Percentiles rank a stretch among this genome's conserved stretches.
Evolutionary conservation across 2,329 filamentous ascomycete species (phyloP).

Genomic region (Colletotrichum destructivum): DNA sequence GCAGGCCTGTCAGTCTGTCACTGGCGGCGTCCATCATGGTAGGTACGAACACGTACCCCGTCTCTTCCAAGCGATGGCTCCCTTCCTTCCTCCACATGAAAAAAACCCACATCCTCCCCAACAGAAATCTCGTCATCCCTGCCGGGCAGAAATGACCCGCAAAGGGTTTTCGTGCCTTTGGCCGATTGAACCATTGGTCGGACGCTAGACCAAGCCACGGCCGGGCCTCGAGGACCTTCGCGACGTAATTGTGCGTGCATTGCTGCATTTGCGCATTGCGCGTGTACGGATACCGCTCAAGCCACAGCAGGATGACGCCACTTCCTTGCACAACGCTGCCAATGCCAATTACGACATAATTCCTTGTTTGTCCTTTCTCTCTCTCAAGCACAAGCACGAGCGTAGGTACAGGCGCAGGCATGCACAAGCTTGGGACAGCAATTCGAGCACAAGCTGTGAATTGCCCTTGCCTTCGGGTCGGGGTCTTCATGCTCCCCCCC

Average conservation of each 20-base stretch:
- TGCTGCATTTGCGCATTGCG: too few relatives aligned
- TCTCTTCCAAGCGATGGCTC: background rate
- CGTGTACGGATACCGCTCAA: conserved; percentile 13
- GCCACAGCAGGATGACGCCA: conserved; percentile 39
- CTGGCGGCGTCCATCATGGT: too few relatives aligned
- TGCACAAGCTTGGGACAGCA: background rate
- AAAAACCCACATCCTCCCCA: conserved; percentile 35
- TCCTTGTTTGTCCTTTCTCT: background rate
- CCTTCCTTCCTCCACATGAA: background rate
- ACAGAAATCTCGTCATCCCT: conserved; percentile 40
- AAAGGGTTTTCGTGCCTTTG: conserved; percentile 18
- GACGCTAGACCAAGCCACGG: conserved; percentile 8
- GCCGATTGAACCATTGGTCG: background rate
- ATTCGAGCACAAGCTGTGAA: conserved; percentile 6
- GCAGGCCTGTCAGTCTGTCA: background rate
- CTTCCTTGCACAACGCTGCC: conserved; percentile 33
- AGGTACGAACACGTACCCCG: too few relatives aligned
- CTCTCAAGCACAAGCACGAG: background rate
- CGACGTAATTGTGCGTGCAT: conserved; percentile 40
- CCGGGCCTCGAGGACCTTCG: background rate
- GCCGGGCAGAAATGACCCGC: conserved; percentile 36
- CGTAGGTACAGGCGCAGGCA: too few relatives aligned
- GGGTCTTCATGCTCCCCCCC: conserved; percentile 1
- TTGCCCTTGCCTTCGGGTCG: conserved; percentile 8
- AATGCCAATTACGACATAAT: conserved; percentile 27